Conservation (phyloP, 116 monocot species). For the Papilionanthe hybrid region DNA sequence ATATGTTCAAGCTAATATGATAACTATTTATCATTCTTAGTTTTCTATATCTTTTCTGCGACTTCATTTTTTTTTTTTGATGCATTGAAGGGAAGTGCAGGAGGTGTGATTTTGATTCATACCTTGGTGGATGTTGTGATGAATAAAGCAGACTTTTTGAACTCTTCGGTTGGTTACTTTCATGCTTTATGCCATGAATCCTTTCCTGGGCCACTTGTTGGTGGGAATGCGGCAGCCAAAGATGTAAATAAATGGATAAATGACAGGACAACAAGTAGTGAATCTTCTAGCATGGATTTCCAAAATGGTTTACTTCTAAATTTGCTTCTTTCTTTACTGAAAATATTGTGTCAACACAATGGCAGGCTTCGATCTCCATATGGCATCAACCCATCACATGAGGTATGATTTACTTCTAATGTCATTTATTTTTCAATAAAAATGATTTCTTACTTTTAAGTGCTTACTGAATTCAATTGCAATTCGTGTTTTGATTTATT, state of each 20-base stretch:
- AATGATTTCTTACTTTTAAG: neutral
- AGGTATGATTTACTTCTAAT: conserved; percentile 45
- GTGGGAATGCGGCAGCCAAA: conserved; percentile 72
- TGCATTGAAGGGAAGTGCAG: conserved; percentile 35
- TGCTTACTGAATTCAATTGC: neutral
- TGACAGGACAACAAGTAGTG: conserved; percentile 51
- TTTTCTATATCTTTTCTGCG: neutral
- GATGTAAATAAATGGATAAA: conserved; percentile 97
- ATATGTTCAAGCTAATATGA: neutral
- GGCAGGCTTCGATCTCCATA: conserved; percentile 92
- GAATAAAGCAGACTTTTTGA: conserved; percentile 34
- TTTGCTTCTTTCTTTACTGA: conserved; percentile 76
- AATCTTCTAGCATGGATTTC: conserved; percentile 42
- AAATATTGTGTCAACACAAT: conserved; percentile 78
- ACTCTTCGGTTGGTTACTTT: conserved; percentile 38
- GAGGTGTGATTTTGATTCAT: conserved; percentile 49
- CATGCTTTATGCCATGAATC: conserved; percentile 59
- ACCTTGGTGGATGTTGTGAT: conserved; percentile 58
- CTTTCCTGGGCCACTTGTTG: conserved; percentile 95
- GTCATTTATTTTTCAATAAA: neutral
- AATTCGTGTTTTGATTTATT: neutral
- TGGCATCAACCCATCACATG: conserved; percentile 47
- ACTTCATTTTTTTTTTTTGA: neutral
- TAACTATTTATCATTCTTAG: conserved; percentile 1
- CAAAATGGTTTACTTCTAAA: conserved; percentile 52